phyloP scores from a whole-genome alignment of 2,329 filamentous ascomycete species.

The Hirsutella minnesotensis region DNA sequence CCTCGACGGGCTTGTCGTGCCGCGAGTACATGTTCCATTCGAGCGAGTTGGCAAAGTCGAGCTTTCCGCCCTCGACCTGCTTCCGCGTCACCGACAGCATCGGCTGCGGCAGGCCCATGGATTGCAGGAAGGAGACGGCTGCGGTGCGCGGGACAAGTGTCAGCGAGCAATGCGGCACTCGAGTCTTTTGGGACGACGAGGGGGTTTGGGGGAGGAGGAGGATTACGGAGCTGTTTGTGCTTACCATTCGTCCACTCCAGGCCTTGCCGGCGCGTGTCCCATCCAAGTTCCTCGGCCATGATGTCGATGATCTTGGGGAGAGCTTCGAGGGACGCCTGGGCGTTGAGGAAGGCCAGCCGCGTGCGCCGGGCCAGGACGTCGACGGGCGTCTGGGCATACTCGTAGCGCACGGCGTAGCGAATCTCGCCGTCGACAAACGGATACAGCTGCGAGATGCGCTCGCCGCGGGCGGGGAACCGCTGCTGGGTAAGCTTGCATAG shows the following conservation, averaged over 20 bases:
- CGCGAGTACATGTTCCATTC: conserved; percentile 53
- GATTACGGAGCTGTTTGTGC: neutral
- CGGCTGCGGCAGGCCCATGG: conserved; percentile 52
- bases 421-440: conserved; percentile 67
- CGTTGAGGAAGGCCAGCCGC: conserved; percentile 64
- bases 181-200: no score
- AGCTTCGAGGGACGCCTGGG: conserved; percentile 56
- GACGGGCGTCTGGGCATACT: conserved; percentile 60
- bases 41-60: conserved; percentile 42
- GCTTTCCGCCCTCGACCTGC: conserved; percentile 48
- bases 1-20: conserved; percentile 38
- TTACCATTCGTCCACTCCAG: conserved; percentile 29
- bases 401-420: conserved; percentile 58
- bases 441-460: conserved; percentile 52
- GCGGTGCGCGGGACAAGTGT: no score
- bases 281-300: conserved; percentile 58
- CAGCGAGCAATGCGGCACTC: no score
- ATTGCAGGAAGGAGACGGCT: conserved; percentile 50
- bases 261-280: conserved; percentile 47
- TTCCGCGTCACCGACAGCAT: conserved; percentile 45
- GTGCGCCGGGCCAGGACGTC: conserved; percentile 62
- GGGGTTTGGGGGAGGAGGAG: no score
- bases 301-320: conserved; percentile 60
- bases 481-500: conserved; percentile 16
- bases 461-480: conserved; percentile 34